Evolutionary conservation across 352 stramenopile genomes (phyloP), one percentile per base, ranked within the genome.

Genomic region (Discostella stelligera): DNA sequence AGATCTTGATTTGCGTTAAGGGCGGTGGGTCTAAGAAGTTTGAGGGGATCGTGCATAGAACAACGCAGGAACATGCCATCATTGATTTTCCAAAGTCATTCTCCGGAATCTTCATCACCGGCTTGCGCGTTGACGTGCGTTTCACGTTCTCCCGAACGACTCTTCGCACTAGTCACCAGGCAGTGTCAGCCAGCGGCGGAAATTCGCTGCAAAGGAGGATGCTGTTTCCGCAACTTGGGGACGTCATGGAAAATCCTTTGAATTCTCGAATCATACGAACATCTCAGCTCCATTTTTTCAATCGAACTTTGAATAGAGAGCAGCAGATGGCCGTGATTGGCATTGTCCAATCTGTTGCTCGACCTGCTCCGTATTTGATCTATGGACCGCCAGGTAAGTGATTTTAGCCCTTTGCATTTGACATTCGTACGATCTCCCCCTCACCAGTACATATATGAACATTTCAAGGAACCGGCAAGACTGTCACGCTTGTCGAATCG

Each of bases 91-190:
- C 70, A 10, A 23, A 13, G 27, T 60, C 59, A 11, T 88, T 88
- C 75, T 0, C 41, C 20, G 9, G 49, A 25, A 53, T n/a, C 0
- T 88, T 77, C 49, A 53, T 80, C 50, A 66, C 85, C 73, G 71
- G 61, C 5, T 27, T 56, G 9, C 25, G 55, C 25, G 68, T 87
- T 1, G 66, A 88, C 71, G 79, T 90, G 11, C 67, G 78, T 23
- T 90, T 90, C 54, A 85, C 78, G 0, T 90, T 88, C 41, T 69
- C 18, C 16, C 63, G 84, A 27, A 88, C 72, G n/a, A 73, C 55
- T 6, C 66, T 88, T 32, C 74, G 84, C 27, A 88, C 71, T 0
- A 77, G 49, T 39, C 84, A 90, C 55, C 23, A 78, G 48, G 78
- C 65, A 58, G 8, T 80, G 30, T 37, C 27, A 46, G 20, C 21